Evolutionary conservation across 2,329 filamentous ascomycete genomes (phyloP), one percentile per base, ranked within the genome.

Genomic region (Orbilia javanica): DNA sequence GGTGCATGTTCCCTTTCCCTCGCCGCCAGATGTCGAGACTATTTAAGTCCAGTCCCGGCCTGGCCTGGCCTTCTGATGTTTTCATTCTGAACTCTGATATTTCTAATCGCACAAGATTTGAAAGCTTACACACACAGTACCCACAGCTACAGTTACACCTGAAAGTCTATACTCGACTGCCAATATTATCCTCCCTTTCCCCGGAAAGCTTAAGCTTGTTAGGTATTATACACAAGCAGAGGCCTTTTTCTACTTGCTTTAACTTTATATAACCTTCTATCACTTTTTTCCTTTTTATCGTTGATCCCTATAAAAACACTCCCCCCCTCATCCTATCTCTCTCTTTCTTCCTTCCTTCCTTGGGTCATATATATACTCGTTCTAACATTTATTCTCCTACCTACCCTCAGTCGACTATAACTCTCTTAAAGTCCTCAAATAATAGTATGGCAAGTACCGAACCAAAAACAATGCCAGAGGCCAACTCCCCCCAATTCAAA

Each of bases 21-120:
- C 39, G 15, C 20, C 42, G n/a, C 42, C 42, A 44, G 15, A 7
- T 7, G 8, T 44, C 42, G 42, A 20, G 42, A 62, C 62, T 74
- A 74, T 74, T 52, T 67, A 74, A 68, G 31, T 53, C 70, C 39
- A 53, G 39, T 55, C 22, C 29, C 53, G 36, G 29, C 70, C 42
- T 20, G 39, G 39, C 25, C 42, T 67, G 36, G 29, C 63, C 70
- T 62, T 62, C 63, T 31, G 53, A 74, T 74, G 44, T 34, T 68
- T 55, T 67, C 44, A 52, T 62, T 55, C 42, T 63, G 25, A 74
- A 68, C 63, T 74, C 36, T 73, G 44, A 53, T 74, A 74, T 63
- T 57, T 74, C 42, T 63, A 44, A 60, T 66, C 48, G 13, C 48
- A 57, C 22, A 66, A 44, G 42, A 44, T 44, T 44, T 20, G 15